These are phyloP conservation scores for Parachlorella kessleri DNA, from an alignment of 139 green algal genomes.

Conservation along the genomic window DNA sequence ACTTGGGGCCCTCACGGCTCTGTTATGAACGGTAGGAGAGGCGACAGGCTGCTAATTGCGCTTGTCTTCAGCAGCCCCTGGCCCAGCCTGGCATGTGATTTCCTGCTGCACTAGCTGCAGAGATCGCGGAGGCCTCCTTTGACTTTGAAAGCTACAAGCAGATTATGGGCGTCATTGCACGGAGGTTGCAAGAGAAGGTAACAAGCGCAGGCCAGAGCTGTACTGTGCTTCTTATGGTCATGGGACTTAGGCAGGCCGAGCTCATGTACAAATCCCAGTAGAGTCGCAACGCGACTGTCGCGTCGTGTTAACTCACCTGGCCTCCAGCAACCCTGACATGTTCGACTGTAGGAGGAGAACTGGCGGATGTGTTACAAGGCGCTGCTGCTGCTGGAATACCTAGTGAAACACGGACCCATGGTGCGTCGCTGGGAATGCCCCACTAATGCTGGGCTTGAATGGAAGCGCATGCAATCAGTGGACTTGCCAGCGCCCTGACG, in stretches of 20 bases:
- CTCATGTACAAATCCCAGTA: no score
- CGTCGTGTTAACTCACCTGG: neutral
- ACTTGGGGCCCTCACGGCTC: slow-evolving; percentile 85
- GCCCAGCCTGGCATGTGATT: no score
- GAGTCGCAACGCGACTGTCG: no score
- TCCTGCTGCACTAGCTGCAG: slow-evolving; percentile 45
- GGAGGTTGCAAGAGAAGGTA: slow-evolving; percentile 69
- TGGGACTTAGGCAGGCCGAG: no score
- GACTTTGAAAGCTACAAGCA: slow-evolving; percentile 78
- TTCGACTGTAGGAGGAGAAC: slow-evolving; percentile 63
- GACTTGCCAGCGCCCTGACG: no score
- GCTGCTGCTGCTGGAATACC: slow-evolving; percentile 87
- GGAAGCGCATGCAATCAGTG: no score
- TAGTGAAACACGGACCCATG: slow-evolving; percentile 84
- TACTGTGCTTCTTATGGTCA: slow-evolving; percentile 4
- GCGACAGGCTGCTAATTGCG: no score
- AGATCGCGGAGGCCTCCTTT: slow-evolving; percentile 78
- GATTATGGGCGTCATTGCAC: slow-evolving; percentile 82
- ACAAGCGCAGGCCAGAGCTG: neutral
- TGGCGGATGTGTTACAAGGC: slow-evolving; percentile 95
- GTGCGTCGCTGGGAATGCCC: slow-evolving; percentile 12
- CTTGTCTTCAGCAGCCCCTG: no score
- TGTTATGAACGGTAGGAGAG: slow-evolving; percentile 78
- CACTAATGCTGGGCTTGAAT: no score
- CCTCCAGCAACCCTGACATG: neutral